phyloP scores from a whole-genome alignment of 2,329 filamentous ascomycete genomes.

The Cladophialophora exuberans region DNA sequence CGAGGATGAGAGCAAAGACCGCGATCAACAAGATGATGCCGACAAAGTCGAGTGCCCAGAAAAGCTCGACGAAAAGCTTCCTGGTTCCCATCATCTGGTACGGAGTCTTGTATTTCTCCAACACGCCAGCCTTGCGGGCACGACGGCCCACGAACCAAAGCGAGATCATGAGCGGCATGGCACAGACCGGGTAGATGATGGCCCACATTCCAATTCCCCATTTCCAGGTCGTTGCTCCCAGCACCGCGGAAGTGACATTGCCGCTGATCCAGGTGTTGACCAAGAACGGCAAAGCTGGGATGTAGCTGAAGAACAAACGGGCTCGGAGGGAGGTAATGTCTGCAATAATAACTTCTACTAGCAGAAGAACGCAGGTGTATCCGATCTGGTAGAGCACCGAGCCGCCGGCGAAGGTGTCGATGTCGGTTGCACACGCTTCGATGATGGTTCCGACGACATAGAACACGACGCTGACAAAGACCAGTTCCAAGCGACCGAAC shows the following conservation, averaged over 20 bases:
- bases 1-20: constrained; percentile 56
- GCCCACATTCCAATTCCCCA: constrained; percentile 69
- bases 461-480: constrained; percentile 59
- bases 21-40: constrained; percentile 58
- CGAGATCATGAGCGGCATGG: constrained; percentile 58
- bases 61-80: constrained; percentile 49
- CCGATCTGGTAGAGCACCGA: constrained; percentile 66
- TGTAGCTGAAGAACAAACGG: constrained; percentile 67
- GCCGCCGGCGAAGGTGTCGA: constrained; percentile 60
- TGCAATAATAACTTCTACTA: constrained; percentile 67
- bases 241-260: constrained; percentile 56
- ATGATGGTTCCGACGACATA: constrained; percentile 62
- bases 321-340: constrained; percentile 66
- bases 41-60: constrained; percentile 60
- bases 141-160: constrained; percentile 56
- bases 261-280: constrained; percentile 68
- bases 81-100: constrained; percentile 47
- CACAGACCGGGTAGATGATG: constrained; percentile 62
- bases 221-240: constrained; percentile 57
- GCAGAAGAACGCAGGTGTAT: constrained; percentile 63
- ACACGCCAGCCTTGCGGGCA: constrained; percentile 55
- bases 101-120: constrained; percentile 50
- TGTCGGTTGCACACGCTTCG: constrained; percentile 55
- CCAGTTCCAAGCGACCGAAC: constrained; percentile 64
- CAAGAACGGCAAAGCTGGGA: constrained; percentile 63